Percentiles rank a stretch among this genome's conserved stretches.
phyloP scores from a whole-genome alignment of 2,329 filamentous ascomycete genomes.

The Blastomyces gilchristii region DNA sequence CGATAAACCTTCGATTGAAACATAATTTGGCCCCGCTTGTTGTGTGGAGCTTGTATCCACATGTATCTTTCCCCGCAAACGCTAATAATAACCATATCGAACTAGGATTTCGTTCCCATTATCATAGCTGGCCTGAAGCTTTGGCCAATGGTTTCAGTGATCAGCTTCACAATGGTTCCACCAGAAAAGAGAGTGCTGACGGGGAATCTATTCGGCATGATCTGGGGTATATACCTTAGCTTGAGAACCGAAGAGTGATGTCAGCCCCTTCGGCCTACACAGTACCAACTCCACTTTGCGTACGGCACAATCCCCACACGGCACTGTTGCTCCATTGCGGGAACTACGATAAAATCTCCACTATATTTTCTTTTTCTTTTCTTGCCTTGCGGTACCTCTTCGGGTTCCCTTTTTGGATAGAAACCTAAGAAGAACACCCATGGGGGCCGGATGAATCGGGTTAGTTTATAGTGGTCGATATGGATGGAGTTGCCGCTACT shows the following conservation, averaged over 20 bases:
- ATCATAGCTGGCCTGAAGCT: constrained; percentile 32
- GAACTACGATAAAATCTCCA: no score
- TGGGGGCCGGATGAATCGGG: background rate
- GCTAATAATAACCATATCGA: background rate
- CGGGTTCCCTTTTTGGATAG: background rate
- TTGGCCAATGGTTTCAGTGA: constrained; percentile 32
- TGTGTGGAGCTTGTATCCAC: background rate
- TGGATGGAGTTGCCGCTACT: background rate
- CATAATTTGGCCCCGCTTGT: background rate
- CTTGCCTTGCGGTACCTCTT: background rate
- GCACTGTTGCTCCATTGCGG: background rate
- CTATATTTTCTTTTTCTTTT: background rate
- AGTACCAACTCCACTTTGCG: background rate
- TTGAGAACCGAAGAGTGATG: constrained; percentile 18
- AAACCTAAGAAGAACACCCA: background rate
- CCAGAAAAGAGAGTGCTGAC: constrained; percentile 27
- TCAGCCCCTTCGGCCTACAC: background rate
- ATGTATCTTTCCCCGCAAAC: background rate
- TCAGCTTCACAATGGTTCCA: constrained; percentile 32
- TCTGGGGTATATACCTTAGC: constrained; percentile 33
- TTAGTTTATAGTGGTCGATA: background rate
- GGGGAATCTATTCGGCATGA: constrained; percentile 27
- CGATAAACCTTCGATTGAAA: background rate
- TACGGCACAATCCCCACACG: background rate
- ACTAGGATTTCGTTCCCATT: constrained; percentile 29